Base-by-base conservation (phyloP, 2,329 filamentous ascomycete genomes). In the Colletotrichum shisoi region DNA sequence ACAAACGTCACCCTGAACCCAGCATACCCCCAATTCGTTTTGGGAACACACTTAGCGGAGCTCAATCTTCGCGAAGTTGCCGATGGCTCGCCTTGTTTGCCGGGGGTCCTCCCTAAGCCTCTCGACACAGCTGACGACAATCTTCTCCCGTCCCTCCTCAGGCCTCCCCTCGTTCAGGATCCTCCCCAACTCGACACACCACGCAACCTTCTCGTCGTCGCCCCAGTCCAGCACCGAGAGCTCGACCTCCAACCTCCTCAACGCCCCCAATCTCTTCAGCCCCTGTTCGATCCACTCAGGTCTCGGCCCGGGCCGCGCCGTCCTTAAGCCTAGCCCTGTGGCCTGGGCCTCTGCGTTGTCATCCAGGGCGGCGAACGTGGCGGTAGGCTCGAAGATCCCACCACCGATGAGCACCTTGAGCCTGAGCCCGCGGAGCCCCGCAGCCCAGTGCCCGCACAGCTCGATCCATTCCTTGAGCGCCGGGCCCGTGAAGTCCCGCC, bases 211-310 rank as follows among this genome's bases (percentile, higher is more conserved):
- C 40, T 73, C 70, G 15, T 46, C 63, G 5, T 72, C 70, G 6
- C 72, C 71, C 77, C 79, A 76, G 13, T 72, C 71, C 24, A 72
- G 62, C 42, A 76, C 72, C 19, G 70, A 72, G 7, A 82, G 71
- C 71, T 82, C 81, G 60, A 83, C 74, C 72, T 83, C 81, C 4
- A 83, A 63, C 57, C 70, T 73, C 68, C 76, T 71, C 56, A 83
- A 71, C 15, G 57, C 69, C 5, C 31, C 42, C 69, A 83, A 69
- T 48, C 67, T 68, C 17, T 69, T 62, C 51, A 83, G 70, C 1
- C 79, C 78, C 5, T 67, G 71, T 42, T 74, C 75, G 34, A 79
- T 70, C 76, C 76, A 78, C 11, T 62, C 62, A 54, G 59, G 64
- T 19, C 27, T 49, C 48, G 67, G 66, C 19, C 63, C 66, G 40